Evolutionary conservation across 495 filamentous ascomycete species (phyloP), one percentile per base, ranked within the genome.

Genomic region (Astrocystis sublimbata): DNA sequence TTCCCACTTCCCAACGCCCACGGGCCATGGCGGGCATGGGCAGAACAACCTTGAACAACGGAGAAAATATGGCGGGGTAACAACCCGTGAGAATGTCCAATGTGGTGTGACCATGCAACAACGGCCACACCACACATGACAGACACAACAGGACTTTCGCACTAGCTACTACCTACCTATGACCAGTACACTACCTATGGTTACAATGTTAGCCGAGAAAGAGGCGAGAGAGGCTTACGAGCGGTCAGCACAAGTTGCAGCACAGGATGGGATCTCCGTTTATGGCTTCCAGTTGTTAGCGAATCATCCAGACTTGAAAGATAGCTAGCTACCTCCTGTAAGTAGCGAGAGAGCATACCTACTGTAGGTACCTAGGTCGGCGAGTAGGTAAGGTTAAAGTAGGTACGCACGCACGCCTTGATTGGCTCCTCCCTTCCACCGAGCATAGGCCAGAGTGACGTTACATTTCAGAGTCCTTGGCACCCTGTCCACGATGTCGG

Each of bases 391-490:
- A n/a, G n/a, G n/a, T n/a, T n/a, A n/a, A n/a, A n/a, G n/a, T n/a
- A n/a, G n/a, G n/a, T n/a, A n/a, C n/a, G n/a, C n/a, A n/a, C n/a
- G n/a, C n/a, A 31, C 5, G 17, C 15, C 30, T 10, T 55, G 59
- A 61, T 61, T 61, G 59, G 49, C 41, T 33, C 19, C 26, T 53
- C 41, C 19, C 17, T 42, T 35, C 21, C 41, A 35, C 58, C n/a
- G 36, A 41, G 52, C 35, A 26, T n/a, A 60, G 36, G 13, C 23
- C 41, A 50, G 46, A 36, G 59, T 61, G 59, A 61, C 59, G 59
- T 61, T 61, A 61, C 59, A 61, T 61, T 38, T 49, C 50, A 53
- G 36, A 46, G n/a, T 40, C 17, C 59, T 54, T 54, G 59, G 59
- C 49, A 30, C 24, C 57, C 40, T 33, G 36, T 21, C 6, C 47